phyloP scores from a whole-genome alignment of 1,139 yeast species.

The Candida freyschussii region DNA sequence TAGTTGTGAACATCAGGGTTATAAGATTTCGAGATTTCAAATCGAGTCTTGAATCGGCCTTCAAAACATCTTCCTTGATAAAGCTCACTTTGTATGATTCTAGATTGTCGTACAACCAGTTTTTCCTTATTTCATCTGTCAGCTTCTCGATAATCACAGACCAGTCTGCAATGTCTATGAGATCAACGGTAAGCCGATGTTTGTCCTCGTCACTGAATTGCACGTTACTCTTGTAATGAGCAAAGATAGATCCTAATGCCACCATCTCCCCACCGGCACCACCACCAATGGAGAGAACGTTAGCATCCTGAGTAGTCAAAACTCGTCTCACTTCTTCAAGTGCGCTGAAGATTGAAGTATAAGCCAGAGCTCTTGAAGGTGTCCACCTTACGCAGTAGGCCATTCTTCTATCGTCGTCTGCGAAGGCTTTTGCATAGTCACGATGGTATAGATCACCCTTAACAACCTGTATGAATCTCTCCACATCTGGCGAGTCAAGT shows the following conservation, averaged over 20 bases:
- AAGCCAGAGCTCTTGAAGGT: conserved; percentile 74
- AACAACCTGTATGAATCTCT: conserved; percentile 55
- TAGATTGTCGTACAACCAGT: conserved; percentile 46
- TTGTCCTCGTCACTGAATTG: conserved; percentile 26
- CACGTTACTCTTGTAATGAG: conserved; percentile 35
- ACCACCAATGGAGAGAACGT: conserved; percentile 71
- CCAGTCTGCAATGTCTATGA: conserved; percentile 84
- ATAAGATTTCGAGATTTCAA: conserved; percentile 39
- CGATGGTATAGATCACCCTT: conserved; percentile 66
- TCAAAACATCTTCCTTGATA: conserved; percentile 45
- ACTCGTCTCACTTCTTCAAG: conserved; percentile 37
- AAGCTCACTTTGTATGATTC: conserved; percentile 42
- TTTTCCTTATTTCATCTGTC: conserved; percentile 37
- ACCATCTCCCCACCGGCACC: conserved; percentile 86
- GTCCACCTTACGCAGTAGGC: conserved; percentile 87
- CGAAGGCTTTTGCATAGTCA: conserved; percentile 67
- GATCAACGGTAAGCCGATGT: conserved; percentile 37
- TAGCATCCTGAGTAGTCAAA: conserved; percentile 16
- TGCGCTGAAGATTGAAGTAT: conserved; percentile 57
- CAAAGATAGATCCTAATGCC: conserved; percentile 59
- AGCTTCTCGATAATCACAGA: conserved; percentile 43
- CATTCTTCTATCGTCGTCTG: conserved; percentile 53
- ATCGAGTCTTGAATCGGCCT: conserved; percentile 24
- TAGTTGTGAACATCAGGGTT: conserved; percentile 78
- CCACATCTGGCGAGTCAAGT: conserved; percentile 37